Evolutionary conservation across 495 filamentous ascomycete species (phyloP).

Genomic region (Cercophora samala): DNA sequence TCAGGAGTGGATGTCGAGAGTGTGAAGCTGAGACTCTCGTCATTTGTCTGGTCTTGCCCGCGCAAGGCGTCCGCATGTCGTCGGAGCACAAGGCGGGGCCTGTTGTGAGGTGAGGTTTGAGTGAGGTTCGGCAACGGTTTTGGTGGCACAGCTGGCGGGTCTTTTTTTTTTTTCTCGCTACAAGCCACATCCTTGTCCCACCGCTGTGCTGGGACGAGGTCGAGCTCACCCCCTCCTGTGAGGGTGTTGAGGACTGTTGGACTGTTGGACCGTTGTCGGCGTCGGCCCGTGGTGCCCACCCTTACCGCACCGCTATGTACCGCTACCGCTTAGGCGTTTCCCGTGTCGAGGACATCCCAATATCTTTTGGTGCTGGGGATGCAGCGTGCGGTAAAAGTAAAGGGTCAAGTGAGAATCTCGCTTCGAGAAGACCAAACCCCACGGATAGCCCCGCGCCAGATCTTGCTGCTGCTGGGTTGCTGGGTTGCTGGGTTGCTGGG

Average conservation of each 20-base stretch:
- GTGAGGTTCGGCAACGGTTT: constrained; percentile 18
- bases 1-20: background rate
- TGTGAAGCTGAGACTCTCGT: constrained; percentile 13
- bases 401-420: background rate
- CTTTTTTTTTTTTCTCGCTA: constrained; percentile 11
- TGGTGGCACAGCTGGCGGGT: constrained; percentile 14
- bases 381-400: background rate
- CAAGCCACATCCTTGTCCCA: constrained; percentile 10
- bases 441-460: constrained; percentile 28
- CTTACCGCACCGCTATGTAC: background rate
- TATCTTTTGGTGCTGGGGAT: background rate
- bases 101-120: background rate
- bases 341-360: constrained; percentile 1
- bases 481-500: too few species aligned
- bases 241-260: too few species aligned
- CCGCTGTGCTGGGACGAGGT: constrained; percentile 3
- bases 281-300: background rate
- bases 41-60: background rate
- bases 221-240: background rate
- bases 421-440: constrained; percentile 16
- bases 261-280: background rate
- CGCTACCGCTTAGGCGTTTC: background rate
- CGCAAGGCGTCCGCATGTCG: constrained; percentile 2
- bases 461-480: constrained; percentile 16
- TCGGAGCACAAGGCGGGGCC: constrained; percentile 14